Conservation (phyloP, 78 protist genomes). For the Isochrysis galbana region DNA sequence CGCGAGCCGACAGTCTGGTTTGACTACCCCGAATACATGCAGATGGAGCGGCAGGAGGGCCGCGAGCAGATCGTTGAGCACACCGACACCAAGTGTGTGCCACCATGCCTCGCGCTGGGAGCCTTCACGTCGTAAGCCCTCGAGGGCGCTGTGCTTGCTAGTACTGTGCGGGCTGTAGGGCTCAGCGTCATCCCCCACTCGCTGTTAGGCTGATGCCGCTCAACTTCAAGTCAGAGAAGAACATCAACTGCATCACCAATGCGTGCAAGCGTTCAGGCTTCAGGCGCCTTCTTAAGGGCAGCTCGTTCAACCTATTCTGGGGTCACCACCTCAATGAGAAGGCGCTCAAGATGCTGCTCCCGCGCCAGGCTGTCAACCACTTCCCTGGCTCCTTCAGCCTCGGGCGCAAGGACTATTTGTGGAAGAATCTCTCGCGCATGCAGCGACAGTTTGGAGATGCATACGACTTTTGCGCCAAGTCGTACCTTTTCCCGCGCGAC, state of each 20-base stretch:
- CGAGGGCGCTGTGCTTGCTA: no score
- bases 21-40: not conserved
- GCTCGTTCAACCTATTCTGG: not conserved
- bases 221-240: not conserved
- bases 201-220: not conserved
- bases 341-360: not conserved
- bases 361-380: slow-evolving; percentile 5
- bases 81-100: not conserved
- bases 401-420: slow-evolving; percentile 37
- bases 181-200: no score
- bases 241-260: not conserved
- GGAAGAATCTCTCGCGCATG: not conserved
- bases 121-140: no score
- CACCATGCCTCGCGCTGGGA: no score
- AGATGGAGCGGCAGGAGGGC: not conserved
- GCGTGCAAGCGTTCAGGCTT: not conserved
- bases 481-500: slow-evolving; percentile 30
- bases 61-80: not conserved
- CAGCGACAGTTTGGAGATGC: not conserved
- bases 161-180: no score
- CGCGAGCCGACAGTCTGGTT: not conserved
- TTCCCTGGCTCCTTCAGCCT: slow-evolving; percentile 51
- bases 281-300: not conserved
- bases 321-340: not conserved
- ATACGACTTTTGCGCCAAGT: slow-evolving; percentile 13